Base-by-base conservation (phyloP, 2,329 filamentous ascomycete genomes). In the Ilyonectria robusta region DNA sequence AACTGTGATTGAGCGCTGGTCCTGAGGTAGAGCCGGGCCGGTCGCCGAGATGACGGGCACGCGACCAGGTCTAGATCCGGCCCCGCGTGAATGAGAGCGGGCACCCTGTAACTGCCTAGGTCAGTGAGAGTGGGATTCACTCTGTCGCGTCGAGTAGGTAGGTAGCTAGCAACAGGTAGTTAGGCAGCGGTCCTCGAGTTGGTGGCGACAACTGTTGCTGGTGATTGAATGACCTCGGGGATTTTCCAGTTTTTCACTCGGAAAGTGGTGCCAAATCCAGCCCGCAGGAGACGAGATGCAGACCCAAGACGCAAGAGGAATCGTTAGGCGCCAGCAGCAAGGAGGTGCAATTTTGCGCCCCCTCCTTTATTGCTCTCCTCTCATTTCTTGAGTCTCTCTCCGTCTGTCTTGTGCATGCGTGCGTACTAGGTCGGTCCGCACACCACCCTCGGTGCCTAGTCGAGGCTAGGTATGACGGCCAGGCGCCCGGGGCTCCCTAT, bases 31-130 rank as follows among this genome's bases (percentile, higher is more conserved):
- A 31, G 47, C 58, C 47, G 48, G 48, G 48, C 58, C 47, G 58
- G 58, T 53, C 47, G 40, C 48, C 35, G 55, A 57, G 37, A 57
- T 44, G 37, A 33, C 44, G 48, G 58, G 58, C 58, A 60, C 58
- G 48, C 58, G 58, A 60, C 57, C 57, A 59, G 57, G 15, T 13
- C 48, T 59, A 31, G 46, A 26, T 31, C 56, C 44, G 46, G 21
- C 31, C 55, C 23, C 50, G 50, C 44, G 56, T 50, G 44, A 40
- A 37, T 8, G 21, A 50, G 33, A 29, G 46, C 33, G 19, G 40
- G 40, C 40, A n/a, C 40, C 40, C n/a, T 17, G 40, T 42, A 42
- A n/a, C 15, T 8, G 17, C 15, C 15, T n/a, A 23, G n/a, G 26
- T 23, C 19, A 13, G 33, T 42, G 9, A 42, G 40, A 42, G 31